Base-by-base conservation (phyloP, 1,284 basidiomycete genomes). In the Omphalotus olearius region DNA sequence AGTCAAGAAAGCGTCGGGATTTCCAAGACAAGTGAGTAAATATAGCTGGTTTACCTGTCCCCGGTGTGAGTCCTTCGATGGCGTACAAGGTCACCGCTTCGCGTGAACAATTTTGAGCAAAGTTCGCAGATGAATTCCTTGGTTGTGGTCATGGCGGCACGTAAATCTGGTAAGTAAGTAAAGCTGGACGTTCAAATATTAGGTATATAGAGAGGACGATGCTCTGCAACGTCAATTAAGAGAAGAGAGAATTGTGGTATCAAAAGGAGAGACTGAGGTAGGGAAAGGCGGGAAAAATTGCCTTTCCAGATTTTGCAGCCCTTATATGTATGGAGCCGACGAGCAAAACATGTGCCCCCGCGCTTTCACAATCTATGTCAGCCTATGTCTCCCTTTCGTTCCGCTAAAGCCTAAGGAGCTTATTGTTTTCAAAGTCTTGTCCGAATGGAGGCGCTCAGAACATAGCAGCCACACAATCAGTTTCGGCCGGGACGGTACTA, bases 61-160 rank as follows among this genome's bases (percentile, higher is more conserved):
- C 73, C 74, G 20, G 61, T 64, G 54, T 83, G 82, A 23, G 75
- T 56, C 16, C 61, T 55, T 47, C 67, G 52, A 56, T 84, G 82
- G 50, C 82, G 76, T 40, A 63, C 72, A 36, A 79, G 69, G 58
- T 84, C 83, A 20, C 73, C 76, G 60, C 74, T 76, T 41, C 79
- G 74, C 9, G 62, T 56, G 56, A 84, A 83, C 23, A 57, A 45
- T 57, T 73, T 79, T 1, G 36, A 20, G 64, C 81, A 83, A 49
- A 55, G 56, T 25, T 59, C 25, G 60, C 78, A 78, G 44, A n/a
- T 14, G 35, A 37, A 50, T 39, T 13, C 14, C 14, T 16, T 13
- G 18, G 6, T n/a, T 26, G 33, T 20, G 14, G 46, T 45, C 45
- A 52, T 26, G 45, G 16, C 33, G 26, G 7, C 13, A 46, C 23